Conservation (phyloP, 1,284 basidiomycete genomes). For the Ganoderma resinaceum region DNA sequence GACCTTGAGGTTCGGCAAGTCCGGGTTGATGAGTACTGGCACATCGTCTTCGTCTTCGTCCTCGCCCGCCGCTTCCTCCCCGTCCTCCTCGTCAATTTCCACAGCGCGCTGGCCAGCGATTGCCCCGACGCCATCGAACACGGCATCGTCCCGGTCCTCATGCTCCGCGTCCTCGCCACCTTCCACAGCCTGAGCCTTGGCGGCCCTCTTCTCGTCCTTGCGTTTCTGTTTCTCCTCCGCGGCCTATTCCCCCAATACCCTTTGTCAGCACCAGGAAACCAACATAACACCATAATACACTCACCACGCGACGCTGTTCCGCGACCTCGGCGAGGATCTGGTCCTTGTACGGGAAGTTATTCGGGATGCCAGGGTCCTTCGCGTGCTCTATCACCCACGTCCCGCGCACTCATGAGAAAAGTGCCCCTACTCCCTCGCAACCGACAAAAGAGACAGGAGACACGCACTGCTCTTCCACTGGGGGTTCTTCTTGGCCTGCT, state of each 20-base stretch:
- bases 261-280: not conserved
- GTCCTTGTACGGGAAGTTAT: constrained; percentile 97
- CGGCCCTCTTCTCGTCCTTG: constrained; percentile 66
- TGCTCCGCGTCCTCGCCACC: constrained; percentile 37
- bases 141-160: constrained; percentile 36
- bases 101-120: constrained; percentile 12
- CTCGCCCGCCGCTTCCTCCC: constrained; percentile 37
- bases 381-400: constrained; percentile 57
- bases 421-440: not conserved
- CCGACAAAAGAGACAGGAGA: constrained; percentile 9
- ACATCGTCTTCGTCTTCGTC: constrained; percentile 56
- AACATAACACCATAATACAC: constrained; percentile 28
- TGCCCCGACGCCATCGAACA: constrained; percentile 29
- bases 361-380: constrained; percentile 97
- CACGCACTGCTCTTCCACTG: constrained; percentile 92
- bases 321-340: constrained; percentile 93
- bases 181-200: constrained; percentile 37
- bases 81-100: constrained; percentile 38
- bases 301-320: constrained; percentile 77
- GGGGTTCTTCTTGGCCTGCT: constrained; percentile 82
- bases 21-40: constrained; percentile 70
- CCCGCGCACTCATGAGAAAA: constrained; percentile 2
- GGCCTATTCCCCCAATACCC: constrained; percentile 46
- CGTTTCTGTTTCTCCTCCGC: constrained; percentile 74
- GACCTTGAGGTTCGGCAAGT: constrained; percentile 71